These are phyloP conservation scores for Monilinia vaccinii-corymbosi DNA, from an alignment of 2,329 filamentous ascomycete genomes.

Conservation along the genomic window DNA sequence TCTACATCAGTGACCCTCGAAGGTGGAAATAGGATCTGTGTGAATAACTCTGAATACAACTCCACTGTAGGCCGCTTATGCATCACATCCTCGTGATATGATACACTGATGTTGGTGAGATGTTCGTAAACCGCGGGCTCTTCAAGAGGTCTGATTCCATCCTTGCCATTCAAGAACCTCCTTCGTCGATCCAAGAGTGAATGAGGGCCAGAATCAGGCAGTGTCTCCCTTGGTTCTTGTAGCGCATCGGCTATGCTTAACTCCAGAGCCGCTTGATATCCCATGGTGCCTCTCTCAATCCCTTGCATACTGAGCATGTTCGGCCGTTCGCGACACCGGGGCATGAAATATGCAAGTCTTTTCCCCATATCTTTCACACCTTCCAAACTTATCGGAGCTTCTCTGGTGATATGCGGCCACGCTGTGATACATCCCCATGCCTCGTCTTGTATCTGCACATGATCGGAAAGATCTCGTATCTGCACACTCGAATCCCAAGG, in stretches of 20 bases:
- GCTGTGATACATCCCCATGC: conserved; percentile 55
- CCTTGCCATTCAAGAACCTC: conserved; percentile 29
- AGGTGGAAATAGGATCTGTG: conserved; percentile 48
- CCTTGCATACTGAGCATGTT: conserved; percentile 67
- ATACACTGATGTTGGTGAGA: conserved; percentile 41
- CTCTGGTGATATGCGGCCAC: conserved; percentile 51
- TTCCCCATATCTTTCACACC: conserved; percentile 16
- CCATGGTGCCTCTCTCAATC: conserved; percentile 60
- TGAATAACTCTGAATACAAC: conserved; percentile 54
- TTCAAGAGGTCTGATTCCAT: conserved; percentile 42
- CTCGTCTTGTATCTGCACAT: conserved; percentile 52
- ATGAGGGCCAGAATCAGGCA: conserved; percentile 14
- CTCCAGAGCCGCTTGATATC: conserved; percentile 60
- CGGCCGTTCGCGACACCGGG: conserved; percentile 35
- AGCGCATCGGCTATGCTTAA: conserved; percentile 55
- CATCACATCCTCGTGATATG: conserved; percentile 46
- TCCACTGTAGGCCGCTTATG: conserved; percentile 43
- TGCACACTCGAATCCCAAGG: conserved; percentile 56
- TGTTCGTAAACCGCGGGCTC: conserved; percentile 50
- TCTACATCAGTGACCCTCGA: conserved; percentile 46
- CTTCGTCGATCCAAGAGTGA: conserved; percentile 19
- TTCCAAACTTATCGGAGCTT: conserved; percentile 37
- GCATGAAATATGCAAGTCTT: conserved; percentile 23
- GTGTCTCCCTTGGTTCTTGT: conserved; percentile 45
- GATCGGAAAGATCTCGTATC: conserved; percentile 56